A percentile compares a stretch with the other conserved stretches of the same genome.
These are phyloP conservation scores for Stagonosporopsis vannaccii DNA, from an alignment of 2,329 filamentous ascomycete genomes.

Conservation along the genomic window DNA sequence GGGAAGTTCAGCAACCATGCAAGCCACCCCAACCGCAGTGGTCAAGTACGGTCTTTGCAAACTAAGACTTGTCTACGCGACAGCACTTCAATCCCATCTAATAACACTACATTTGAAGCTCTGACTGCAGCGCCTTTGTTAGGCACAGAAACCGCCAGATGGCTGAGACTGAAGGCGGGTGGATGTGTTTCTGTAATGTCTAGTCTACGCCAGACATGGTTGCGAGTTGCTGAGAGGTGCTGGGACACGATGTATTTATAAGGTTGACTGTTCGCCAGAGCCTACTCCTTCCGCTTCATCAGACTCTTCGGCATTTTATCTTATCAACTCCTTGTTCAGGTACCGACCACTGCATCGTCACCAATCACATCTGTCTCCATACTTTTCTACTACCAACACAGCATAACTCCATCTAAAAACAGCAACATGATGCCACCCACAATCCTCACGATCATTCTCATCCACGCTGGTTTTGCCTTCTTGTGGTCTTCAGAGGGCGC, in stretches of 20 bases:
- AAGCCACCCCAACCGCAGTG: neutral
- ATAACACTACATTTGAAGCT: neutral
- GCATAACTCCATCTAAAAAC: too few species aligned
- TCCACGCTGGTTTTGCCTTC: too few species aligned
- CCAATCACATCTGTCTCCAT: neutral
- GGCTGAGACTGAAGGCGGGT: neutral
- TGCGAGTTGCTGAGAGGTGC: neutral
- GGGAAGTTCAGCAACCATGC: neutral
- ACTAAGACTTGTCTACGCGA: neutral
- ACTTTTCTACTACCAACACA: too few species aligned
- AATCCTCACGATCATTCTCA: too few species aligned
- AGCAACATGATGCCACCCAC: too few species aligned
- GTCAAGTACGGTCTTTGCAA: neutral
- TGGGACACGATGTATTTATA: neutral
- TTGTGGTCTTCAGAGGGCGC: too few species aligned
- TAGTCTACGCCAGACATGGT: neutral
- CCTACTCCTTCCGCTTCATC: neutral
- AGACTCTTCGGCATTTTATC: neutral
- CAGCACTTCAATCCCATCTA: neutral
- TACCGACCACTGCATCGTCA: neutral
- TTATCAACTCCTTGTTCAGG: neutral
- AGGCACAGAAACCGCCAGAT: neutral
- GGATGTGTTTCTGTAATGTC: neutral
- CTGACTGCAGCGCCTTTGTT: neutral
- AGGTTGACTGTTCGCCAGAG: neutral